Conservation (phyloP, 345 rosid genomes). For the Psidium friedrichsthalianum region DNA sequence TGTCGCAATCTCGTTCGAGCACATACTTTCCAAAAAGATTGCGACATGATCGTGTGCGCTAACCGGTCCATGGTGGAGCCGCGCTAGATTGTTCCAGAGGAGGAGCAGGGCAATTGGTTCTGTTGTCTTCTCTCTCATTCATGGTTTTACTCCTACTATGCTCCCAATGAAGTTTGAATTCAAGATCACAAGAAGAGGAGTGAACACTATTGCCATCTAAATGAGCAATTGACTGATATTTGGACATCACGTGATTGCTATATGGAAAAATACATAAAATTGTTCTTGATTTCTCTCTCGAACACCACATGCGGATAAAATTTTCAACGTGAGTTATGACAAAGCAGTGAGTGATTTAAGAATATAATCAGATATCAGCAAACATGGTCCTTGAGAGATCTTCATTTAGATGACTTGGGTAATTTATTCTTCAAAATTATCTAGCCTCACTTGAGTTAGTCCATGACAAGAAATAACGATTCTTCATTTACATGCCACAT, state of each 20-base stretch:
- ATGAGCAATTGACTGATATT: too few species aligned
- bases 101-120: too few species aligned
- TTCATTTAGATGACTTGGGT: neutral
- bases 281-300: neutral
- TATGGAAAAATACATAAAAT: neutral
- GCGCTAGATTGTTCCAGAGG: too few species aligned
- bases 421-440: neutral
- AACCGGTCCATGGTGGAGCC: too few species aligned
- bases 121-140: neutral
- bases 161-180: neutral
- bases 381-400: neutral
- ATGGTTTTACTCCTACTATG: neutral
- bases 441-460: neutral
- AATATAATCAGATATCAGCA: neutral
- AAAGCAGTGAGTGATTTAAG: neutral
- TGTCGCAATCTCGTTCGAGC: too few species aligned
- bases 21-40: too few species aligned
- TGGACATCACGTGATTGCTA: neutral
- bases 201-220: neutral
- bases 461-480: neutral
- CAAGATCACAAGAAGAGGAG: neutral
- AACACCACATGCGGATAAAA: neutral
- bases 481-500: neutral
- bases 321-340: neutral
- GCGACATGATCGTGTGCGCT: too few species aligned